phyloP scores from a whole-genome alignment of 2,329 filamentous ascomycete species.

The Pseudogymnoascus sp. region DNA sequence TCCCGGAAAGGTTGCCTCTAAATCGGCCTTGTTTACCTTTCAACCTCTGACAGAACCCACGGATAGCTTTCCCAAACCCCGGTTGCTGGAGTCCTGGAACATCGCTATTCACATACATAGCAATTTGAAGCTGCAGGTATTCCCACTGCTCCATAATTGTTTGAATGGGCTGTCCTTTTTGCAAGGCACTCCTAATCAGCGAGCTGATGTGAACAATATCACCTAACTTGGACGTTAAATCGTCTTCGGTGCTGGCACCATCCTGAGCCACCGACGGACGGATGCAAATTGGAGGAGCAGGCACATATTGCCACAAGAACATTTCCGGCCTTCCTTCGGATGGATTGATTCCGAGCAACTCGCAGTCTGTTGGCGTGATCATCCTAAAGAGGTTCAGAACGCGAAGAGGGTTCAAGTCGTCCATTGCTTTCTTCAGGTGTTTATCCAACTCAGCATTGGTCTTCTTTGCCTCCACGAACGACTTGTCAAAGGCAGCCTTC shows the following conservation, averaged over 20 bases:
- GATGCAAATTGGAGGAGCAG: constrained; percentile 88
- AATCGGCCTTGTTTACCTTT: constrained; percentile 98
- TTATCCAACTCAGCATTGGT: constrained; percentile 79
- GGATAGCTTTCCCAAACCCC: constrained; percentile 77
- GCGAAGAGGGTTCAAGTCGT: constrained; percentile 83
- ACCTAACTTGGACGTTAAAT: constrained; percentile 91
- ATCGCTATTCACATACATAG: constrained; percentile 97
- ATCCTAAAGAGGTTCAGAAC: constrained; percentile 88
- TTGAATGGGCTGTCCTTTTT: constrained; percentile 73
- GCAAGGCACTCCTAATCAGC: constrained; percentile 71
- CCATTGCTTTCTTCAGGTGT: constrained; percentile 82
- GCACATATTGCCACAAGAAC: constrained; percentile 95
- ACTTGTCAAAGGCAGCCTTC: constrained; percentile 78
- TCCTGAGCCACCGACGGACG: constrained; percentile 91
- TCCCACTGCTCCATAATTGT: constrained; percentile 99
- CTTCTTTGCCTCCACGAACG: constrained; percentile 71
- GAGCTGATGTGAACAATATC: constrained; percentile 92
- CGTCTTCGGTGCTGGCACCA: constrained; percentile 87
- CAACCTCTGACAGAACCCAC: constrained; percentile 87
- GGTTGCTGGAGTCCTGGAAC: constrained; percentile 85
- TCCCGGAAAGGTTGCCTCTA: constrained; percentile 91
- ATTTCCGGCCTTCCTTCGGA: constrained; percentile 84
- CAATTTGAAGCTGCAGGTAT: constrained; percentile 87
- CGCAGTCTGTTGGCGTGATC: constrained; percentile 77
- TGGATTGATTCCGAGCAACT: constrained; percentile 81